Conservation (phyloP, 768 basidiomycete genomes). For the Phylloporus sp. region DNA sequence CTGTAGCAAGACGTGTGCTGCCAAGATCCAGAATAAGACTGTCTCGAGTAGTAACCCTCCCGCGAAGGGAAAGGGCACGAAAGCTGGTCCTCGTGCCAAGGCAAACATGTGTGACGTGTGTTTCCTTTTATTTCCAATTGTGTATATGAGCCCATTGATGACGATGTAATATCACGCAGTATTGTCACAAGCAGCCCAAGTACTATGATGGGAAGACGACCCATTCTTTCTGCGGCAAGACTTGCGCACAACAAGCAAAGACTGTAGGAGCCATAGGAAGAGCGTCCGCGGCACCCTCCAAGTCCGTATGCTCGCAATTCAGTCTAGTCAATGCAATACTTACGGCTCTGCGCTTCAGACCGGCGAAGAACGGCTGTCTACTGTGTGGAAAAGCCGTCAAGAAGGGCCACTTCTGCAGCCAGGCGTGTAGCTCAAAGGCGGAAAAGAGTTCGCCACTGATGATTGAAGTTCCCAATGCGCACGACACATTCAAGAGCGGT, state of each 20-base stretch:
- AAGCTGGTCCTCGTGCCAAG: conserved; percentile 22
- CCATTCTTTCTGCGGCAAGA: conserved; percentile 62
- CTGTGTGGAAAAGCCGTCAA: conserved; percentile 58
- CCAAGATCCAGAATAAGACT: conserved; percentile 38
- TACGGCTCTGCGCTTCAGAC: conserved; percentile 31
- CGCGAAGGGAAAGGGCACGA: conserved; percentile 23
- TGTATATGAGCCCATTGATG: neutral
- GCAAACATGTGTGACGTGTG: conserved; percentile 51
- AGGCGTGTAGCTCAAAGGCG: conserved; percentile 51
- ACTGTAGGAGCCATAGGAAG: conserved; percentile 25
- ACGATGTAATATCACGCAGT: conserved; percentile 32
- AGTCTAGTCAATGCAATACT: conserved; percentile 28
- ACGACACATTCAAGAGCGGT: conserved; percentile 67
- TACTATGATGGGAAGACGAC: conserved; percentile 53
- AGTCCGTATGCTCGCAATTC: conserved; percentile 26
- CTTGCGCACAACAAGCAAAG: conserved; percentile 51
- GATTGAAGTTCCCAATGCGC: conserved; percentile 55
- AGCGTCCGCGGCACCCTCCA: conserved; percentile 23
- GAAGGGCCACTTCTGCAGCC: conserved; percentile 61
- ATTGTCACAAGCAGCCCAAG: conserved; percentile 58
- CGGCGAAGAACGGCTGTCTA: conserved; percentile 46
- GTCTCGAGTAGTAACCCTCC: conserved; percentile 25
- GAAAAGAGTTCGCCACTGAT: conserved; percentile 53
- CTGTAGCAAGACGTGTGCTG: conserved; percentile 56
- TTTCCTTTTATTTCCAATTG: conserved; percentile 10